A percentile compares a stretch with the other conserved stretches of the same genome.
Evolutionary conservation across 2,329 filamentous ascomycete genomes (phyloP).

Genomic region (Lachnellula arida): DNA sequence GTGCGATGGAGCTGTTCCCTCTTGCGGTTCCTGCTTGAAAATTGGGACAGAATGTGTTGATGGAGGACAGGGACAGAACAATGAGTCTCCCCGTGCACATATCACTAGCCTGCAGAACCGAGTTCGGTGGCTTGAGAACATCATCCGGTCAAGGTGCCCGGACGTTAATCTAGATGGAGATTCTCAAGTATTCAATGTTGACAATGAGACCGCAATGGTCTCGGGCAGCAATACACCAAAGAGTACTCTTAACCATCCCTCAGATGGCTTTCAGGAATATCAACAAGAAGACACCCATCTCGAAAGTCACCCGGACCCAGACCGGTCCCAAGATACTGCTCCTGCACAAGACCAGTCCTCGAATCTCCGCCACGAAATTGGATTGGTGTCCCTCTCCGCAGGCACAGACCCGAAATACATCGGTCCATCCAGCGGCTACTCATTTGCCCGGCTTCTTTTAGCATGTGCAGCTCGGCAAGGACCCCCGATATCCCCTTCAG

Average conservation of each 20-base stretch:
- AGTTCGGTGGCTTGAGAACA: slow-evolving; percentile 43
- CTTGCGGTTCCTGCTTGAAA: slow-evolving; percentile 41
- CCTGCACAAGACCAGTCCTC: slow-evolving; percentile 3
- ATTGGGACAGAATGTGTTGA: slow-evolving; percentile 39
- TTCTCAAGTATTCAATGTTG: not conserved
- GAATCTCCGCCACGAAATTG: slow-evolving; percentile 46
- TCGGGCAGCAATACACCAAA: too few species aligned
- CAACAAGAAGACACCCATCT: not conserved
- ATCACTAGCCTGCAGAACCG: slow-evolving; percentile 38
- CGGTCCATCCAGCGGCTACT: slow-evolving; percentile 52
- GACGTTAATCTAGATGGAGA: slow-evolving; percentile 37
- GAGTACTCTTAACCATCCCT: not conserved
- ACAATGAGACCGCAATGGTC: not conserved
- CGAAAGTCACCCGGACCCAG: not conserved
- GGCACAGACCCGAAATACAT: slow-evolving; percentile 47
- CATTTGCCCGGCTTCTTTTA: slow-evolving; percentile 46
- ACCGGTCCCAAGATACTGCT: not conserved
- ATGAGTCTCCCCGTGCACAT: slow-evolving; percentile 39
- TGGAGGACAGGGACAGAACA: slow-evolving; percentile 38
- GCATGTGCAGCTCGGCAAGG: slow-evolving; percentile 33
- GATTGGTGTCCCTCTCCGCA: slow-evolving; percentile 45
- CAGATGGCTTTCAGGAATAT: not conserved
- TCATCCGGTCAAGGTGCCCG: slow-evolving; percentile 39
- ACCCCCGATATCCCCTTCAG: not conserved
- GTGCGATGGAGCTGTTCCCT: slow-evolving; percentile 42